A percentile compares a stretch with the other conserved stretches of the same genome.
phyloP scores from a whole-genome alignment of 306 rosid species.

The Castanea mollissima region DNA sequence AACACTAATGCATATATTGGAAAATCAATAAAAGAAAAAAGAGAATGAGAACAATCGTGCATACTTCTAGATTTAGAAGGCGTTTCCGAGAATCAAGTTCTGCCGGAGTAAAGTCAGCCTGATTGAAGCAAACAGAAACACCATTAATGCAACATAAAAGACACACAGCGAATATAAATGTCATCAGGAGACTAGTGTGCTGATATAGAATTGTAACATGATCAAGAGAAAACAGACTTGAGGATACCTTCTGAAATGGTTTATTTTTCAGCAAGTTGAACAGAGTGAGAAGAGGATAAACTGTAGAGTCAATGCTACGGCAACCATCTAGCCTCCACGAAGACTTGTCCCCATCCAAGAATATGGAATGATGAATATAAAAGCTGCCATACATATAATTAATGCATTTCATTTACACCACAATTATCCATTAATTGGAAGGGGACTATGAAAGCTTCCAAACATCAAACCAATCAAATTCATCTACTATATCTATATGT shows the following conservation, averaged over 20 bases:
- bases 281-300: constrained; percentile 61
- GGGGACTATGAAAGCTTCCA: neutral
- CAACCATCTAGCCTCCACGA: constrained; percentile 67
- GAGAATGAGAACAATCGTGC: neutral
- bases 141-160: neutral
- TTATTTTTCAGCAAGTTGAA: constrained; percentile 54
- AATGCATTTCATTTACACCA: constrained; percentile 6
- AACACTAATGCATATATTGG: neutral
- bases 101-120: constrained; percentile 84
- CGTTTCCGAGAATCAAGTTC: constrained; percentile 76
- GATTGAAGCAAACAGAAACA: constrained; percentile 14
- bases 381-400: constrained; percentile 42
- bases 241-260: constrained; percentile 58
- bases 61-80: constrained; percentile 53
- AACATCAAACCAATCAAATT: neutral
- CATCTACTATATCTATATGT: neutral
- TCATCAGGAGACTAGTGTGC: neutral
- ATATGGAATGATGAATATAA: constrained; percentile 51
- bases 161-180: neutral
- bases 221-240: neutral
- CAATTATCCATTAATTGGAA: neutral
- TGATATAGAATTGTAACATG: neutral
- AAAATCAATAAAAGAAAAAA: neutral
- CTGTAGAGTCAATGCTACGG: constrained; percentile 38
- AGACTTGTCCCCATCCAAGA: constrained; percentile 41